Base-by-base conservation (phyloP, 768 basidiomycete species). In the Phlebiopsis flavidoalba region DNA sequence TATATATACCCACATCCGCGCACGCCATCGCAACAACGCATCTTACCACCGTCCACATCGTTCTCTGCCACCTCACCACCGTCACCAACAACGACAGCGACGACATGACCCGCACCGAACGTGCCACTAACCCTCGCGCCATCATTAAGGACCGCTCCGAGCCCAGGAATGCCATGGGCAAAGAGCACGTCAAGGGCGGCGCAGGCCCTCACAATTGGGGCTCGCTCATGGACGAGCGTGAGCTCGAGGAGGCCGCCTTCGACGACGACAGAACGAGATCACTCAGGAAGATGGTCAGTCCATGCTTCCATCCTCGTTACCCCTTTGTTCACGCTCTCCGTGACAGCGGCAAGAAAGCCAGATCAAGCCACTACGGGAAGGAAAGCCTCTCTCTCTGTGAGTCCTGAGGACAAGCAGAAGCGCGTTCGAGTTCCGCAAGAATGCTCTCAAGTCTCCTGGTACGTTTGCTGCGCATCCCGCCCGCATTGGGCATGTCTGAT, bases 201-300 rank as follows among this genome's bases (percentile, higher is more conserved):
- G 86, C 83, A 26, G 93, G 93, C 36, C 78, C 80, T 8, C 85
- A 94, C 76, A 93, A 91, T 76, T 96, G 93, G 93, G 93, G 93
- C 61, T 82, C 80, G 58, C 71, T 90, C 63, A 74, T 73, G 2
- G 78, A 90, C 66, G 89, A 93, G 75, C 75, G 72, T 45, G 78
- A 82, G 62, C 78, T 82, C 65, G 90, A 89, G 74, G 70, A 71
- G 24, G 81, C 79, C 40, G 88, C 85, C 0, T 58, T 80, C 47
- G 76, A 75, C 21, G 91, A 91, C 73, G 84, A 84, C 75, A 76
- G 50, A 67, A 70, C n/a, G 80, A 80, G 17, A 66, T 76, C 35
- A 79, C 78, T 43, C 64, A 72, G 57, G 63, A 64, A 62, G 60
- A 64, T 57, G 65, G 66, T 69, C 51, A 45, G 52, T 55, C 40